These are phyloP conservation scores for Francoa sonchifolia DNA, from an alignment of 441 rosid species.

Conservation along the genomic window DNA sequence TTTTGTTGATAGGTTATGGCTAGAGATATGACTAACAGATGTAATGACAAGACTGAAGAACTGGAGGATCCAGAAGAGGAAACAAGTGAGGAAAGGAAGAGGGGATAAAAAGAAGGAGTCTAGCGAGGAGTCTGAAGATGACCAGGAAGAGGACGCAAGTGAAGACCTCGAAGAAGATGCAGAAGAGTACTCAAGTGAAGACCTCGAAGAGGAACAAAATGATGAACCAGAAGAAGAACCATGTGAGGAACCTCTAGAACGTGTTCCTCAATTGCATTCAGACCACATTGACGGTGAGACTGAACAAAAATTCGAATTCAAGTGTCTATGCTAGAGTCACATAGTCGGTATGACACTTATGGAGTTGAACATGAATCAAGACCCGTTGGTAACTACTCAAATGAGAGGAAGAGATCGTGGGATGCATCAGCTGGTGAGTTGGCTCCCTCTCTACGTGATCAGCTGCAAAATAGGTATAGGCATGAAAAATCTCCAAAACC, in stretches of 20 bases:
- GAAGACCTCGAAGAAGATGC: background rate
- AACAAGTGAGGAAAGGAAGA: too few species aligned
- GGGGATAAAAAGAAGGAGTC: too few species aligned
- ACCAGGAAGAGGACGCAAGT: too few species aligned
- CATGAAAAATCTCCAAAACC: slow-evolving; percentile 4
- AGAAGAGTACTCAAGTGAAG: background rate
- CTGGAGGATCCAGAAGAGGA: too few species aligned
- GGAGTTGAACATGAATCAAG: background rate
- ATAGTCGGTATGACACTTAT: slow-evolving; percentile 3
- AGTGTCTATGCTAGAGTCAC: background rate
- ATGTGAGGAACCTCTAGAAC: too few species aligned
- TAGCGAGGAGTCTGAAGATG: too few species aligned
- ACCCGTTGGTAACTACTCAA: slow-evolving; percentile 1
- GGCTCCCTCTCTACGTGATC: slow-evolving; percentile 1
- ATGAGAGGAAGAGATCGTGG: slow-evolving; percentile 6
- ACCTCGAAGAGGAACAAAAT: background rate
- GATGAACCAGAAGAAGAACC: background rate
- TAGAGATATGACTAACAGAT: too few species aligned
- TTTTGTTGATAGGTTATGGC: too few species aligned
- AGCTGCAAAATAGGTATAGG: slow-evolving; percentile 3
- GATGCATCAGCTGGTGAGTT: slow-evolving; percentile 1
- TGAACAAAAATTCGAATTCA: slow-evolving; percentile 2
- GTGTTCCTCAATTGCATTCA: background rate
- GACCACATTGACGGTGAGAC: background rate
- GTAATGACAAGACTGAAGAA: background rate